Base-by-base conservation (phyloP, 1,284 basidiomycete genomes). In the Singerocomus inundabilis region DNA sequence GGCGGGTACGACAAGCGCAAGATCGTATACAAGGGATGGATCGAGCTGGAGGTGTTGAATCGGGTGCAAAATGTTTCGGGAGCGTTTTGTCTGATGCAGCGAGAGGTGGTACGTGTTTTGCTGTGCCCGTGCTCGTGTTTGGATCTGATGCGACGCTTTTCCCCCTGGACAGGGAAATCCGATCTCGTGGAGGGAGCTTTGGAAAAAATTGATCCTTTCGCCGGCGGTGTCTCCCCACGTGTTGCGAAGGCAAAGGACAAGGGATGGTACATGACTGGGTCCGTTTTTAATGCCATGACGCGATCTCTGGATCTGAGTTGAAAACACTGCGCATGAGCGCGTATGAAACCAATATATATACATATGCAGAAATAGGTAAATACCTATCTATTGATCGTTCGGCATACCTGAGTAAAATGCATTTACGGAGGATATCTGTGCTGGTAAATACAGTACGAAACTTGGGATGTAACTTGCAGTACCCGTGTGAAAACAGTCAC, bases 171-270 rank as follows among this genome's bases (percentile, higher is more conserved):
- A 87, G 84, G 86, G 86, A 1, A 86, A 79, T 60, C 86, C 86
- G 25, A 81, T 89, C 41, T 85, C 82, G 31, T 89, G 86, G 86
- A 71, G 85, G 42, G 74, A 80, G 63, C 70, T 88, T 34, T 89
- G 85, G 85, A 87, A 81, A 60, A 72, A 71, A 6, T 55, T 88
- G 36, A 77, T 87, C 35, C 58, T 68, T 55, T 78, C 76, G 8
- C 65, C 71, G 1, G 54, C 61, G 2, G 70, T 89, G 5, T 75
- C 75, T 47, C 81, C 81, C 7, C 77, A 84, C 64, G 85, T 88
- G 10, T 66, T 84, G 46, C 54, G 58, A 34, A 69, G 46, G 35
- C 41, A 6, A 33, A 33, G n/a, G n/a, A 10, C n/a, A 12, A 16
- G 12, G 21, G 35, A 51, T 21, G 45, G 28, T 28, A 29, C 2